Evolutionary conservation across 208 protist species (phyloP), one percentile per base, ranked within the genome.

Genomic region (Tritrichomonas foetus): DNA sequence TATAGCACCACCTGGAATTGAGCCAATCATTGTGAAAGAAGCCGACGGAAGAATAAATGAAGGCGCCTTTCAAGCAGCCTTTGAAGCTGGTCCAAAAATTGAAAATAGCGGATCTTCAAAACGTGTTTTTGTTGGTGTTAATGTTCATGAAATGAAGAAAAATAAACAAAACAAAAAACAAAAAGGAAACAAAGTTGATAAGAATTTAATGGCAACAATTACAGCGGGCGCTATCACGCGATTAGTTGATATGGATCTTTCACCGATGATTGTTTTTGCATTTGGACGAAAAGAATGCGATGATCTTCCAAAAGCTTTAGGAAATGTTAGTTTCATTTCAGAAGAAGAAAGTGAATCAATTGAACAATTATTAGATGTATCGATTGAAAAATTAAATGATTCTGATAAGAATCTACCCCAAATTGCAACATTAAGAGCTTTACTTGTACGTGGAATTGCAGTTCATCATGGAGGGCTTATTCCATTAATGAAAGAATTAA

Each of bases 381-480:
- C 64, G 1, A 92, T 94, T 9, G 74, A 94, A 47, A 92, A 69
- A 36, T 41, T 94, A 13, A 20, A 27, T 33, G 93, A 94, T 22
- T 20, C n/a, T 22, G 93, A 94, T 30, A 64, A 69, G 69, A 33
- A 94, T 30, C 49, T 94, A 33, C 75, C 53, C 3, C 61, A 69
- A 72, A 78, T 94, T 27, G n/a, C 75, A 74, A 78, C 36, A 47
- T 9, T 94, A 5, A 95, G 98, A n/a, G 97, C 97, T 36, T 96
- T 99, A 5, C 96, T 99, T 33, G 97, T 97, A 94, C 97, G 98
- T 50, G 99, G 99, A 82, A 98, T 99, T 72, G 99, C 98, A 82
- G 99, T 99, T 92, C 99, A 99, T 96, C 99, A 99, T 96, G 93
- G 94, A 22, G 93, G 93, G 1, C 41, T 94, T 16, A 72, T 94